Conservation (phyloP, 768 basidiomycete genomes). For the Tremella yokohamensis region DNA sequence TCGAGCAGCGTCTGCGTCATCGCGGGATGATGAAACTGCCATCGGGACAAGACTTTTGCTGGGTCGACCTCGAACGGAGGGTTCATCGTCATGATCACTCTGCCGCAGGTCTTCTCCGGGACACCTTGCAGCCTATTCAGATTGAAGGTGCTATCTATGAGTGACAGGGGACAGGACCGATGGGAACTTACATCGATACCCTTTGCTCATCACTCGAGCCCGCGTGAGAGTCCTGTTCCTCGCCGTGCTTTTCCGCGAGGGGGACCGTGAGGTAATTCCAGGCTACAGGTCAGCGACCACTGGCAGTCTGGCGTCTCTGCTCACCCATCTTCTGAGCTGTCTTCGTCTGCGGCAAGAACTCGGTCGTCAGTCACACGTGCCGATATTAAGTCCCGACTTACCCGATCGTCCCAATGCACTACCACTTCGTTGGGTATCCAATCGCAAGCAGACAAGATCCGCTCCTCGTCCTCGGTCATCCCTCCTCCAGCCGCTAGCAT, state of each 20-base stretch:
- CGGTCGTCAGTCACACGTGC: neutral
- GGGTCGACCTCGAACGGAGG: constrained; percentile 62
- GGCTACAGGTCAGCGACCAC: constrained; percentile 44
- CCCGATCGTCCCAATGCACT: constrained; percentile 63
- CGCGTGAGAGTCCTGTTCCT: neutral
- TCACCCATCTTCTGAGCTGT: constrained; percentile 61
- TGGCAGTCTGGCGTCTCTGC: constrained; percentile 50
- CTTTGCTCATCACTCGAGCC: constrained; percentile 54
- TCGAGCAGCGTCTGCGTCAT: constrained; percentile 60
- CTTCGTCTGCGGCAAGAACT: constrained; percentile 58
- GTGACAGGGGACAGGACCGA: constrained; percentile 52
- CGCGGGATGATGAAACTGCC: constrained; percentile 67
- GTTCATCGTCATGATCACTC: constrained; percentile 69
- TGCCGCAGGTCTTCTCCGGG: constrained; percentile 58
- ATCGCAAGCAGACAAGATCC: constrained; percentile 60
- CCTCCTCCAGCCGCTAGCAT: constrained; percentile 56
- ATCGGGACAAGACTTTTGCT: constrained; percentile 57
- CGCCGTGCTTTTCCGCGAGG: constrained; percentile 21
- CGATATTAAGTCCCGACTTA: constrained; percentile 46
- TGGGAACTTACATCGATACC: constrained; percentile 60
- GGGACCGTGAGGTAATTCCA: constrained; percentile 70
- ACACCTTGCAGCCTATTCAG: constrained; percentile 76
- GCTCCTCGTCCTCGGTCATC: constrained; percentile 58
- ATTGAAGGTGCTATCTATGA: constrained; percentile 57
- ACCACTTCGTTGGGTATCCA: constrained; percentile 69